Conservation (phyloP, 495 filamentous ascomycete species). For the Alectoria sarmentosa region DNA sequence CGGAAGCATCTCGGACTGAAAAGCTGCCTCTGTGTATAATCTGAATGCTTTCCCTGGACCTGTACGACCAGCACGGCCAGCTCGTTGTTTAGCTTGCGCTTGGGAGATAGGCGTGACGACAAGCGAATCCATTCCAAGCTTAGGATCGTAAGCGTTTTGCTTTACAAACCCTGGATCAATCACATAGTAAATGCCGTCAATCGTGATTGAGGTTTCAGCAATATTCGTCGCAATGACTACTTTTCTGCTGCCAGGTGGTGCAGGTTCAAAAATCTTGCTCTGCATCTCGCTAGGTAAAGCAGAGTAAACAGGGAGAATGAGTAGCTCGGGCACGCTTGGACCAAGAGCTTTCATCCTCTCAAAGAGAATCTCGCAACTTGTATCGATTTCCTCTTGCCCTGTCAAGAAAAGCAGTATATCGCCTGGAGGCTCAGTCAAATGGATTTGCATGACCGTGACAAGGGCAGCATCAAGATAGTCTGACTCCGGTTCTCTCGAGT, state of each 20-base stretch:
- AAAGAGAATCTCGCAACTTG: slow-evolving; percentile 79
- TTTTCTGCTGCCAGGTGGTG: slow-evolving; percentile 81
- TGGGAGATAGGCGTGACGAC: slow-evolving; percentile 94
- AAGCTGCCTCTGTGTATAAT: slow-evolving; percentile 92
- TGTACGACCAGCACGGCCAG: slow-evolving; percentile 87
- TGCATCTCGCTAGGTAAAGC: slow-evolving; percentile 91
- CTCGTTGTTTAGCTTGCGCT: slow-evolving; percentile 91
- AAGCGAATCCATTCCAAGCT: slow-evolving; percentile 94
- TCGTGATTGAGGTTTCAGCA: slow-evolving; percentile 95
- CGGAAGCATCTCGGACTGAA: slow-evolving; percentile 94
- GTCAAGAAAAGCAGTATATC: slow-evolving; percentile 96
- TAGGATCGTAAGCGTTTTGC: slow-evolving; percentile 94
- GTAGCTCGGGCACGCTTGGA: slow-evolving; percentile 80
- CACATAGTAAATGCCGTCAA: slow-evolving; percentile 96
- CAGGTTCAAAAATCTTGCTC: slow-evolving; percentile 87
- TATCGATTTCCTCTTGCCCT: slow-evolving; percentile 97
- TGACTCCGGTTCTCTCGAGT: slow-evolving; percentile 85
- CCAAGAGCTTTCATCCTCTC: slow-evolving; percentile 97
- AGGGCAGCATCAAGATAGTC: slow-evolving; percentile 96
- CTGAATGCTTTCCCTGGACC: slow-evolving; percentile 96
- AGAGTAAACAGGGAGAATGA: slow-evolving; percentile 92
- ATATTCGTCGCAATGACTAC: slow-evolving; percentile 99
- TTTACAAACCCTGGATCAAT: slow-evolving; percentile 97
- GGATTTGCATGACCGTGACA: slow-evolving; percentile 96
- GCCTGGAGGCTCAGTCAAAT: slow-evolving; percentile 80